Conservation (phyloP, 345 rosid species). For the Alliaria petiolata region DNA sequence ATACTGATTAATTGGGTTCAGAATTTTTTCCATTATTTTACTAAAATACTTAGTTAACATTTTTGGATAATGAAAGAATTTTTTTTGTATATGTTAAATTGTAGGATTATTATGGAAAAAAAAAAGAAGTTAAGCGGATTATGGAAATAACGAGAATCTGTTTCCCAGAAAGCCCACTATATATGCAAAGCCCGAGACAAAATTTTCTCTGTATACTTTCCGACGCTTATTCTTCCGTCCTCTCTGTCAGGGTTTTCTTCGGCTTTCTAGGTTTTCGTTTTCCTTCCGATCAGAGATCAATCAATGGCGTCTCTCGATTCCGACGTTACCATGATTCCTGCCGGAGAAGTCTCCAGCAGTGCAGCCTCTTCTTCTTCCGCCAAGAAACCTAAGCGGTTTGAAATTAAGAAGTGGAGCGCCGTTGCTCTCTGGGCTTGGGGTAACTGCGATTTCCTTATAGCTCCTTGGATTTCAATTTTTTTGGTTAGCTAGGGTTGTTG, state of each 20-base stretch:
- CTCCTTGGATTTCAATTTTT: neutral
- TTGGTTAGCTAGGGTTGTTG: neutral
- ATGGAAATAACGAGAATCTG: neutral
- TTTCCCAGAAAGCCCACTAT: neutral
- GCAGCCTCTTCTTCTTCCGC: slow-evolving; percentile 49
- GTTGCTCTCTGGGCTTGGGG: slow-evolving; percentile 99
- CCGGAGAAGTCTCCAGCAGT: slow-evolving; percentile 61
- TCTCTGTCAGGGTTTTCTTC: neutral
- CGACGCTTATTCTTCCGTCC: neutral
- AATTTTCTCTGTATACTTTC: neutral
- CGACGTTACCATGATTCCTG: slow-evolving; percentile 79
- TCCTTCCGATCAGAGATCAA: slow-evolving; percentile 19
- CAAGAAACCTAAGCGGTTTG: slow-evolving; percentile 81
- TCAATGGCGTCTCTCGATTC: slow-evolving; percentile 77
- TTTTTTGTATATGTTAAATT: neutral
- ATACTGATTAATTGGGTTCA: neutral
- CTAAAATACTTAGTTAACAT: neutral
- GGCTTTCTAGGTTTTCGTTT: slow-evolving; percentile 9
- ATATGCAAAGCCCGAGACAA: neutral
- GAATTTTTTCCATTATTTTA: neutral
- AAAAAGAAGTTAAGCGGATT: neutral
- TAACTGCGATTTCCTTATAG: slow-evolving; percentile 31
- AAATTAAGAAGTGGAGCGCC: slow-evolving; percentile 94
- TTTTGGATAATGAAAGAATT: neutral
- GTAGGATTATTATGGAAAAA: neutral